These are phyloP conservation scores for Capsella rubella DNA, from an alignment of 441 rosid species.

Conservation along the genomic window DNA sequence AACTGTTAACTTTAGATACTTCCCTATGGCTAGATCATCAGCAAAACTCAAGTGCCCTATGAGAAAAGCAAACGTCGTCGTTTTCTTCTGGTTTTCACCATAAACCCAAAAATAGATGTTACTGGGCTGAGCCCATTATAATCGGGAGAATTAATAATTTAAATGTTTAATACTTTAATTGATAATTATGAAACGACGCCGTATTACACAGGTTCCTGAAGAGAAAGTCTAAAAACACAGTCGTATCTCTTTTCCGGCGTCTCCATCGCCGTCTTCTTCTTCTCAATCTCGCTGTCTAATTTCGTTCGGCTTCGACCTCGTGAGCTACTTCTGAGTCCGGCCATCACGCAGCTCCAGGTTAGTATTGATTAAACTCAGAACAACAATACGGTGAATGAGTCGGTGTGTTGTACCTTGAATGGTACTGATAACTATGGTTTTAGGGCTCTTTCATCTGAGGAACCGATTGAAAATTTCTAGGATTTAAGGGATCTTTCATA, in stretches of 20 bases:
- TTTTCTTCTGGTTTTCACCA: not conserved
- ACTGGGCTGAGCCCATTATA: not conserved
- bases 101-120: not conserved
- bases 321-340: not conserved
- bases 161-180: not conserved
- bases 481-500: too few relatives aligned
- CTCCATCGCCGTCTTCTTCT: not conserved
- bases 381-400: not conserved
- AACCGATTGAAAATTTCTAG: too few relatives aligned
- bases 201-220: not conserved
- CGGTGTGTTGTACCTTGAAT: not conserved
- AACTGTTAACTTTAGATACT: not conserved
- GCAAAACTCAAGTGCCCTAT: not conserved
- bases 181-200: not conserved
- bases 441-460: not conserved
- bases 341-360: slow-evolving; percentile 1
- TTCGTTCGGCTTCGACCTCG: not conserved
- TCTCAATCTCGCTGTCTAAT: not conserved
- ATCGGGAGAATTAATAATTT: too few relatives aligned
- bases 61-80: not conserved
- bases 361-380: not conserved
- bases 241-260: not conserved
- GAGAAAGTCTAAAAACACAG: not conserved
- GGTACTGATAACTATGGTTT: not conserved
- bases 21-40: not conserved